Conservation (phyloP, 164 flowering plant species). For the Chloranthus sessilifolius region DNA sequence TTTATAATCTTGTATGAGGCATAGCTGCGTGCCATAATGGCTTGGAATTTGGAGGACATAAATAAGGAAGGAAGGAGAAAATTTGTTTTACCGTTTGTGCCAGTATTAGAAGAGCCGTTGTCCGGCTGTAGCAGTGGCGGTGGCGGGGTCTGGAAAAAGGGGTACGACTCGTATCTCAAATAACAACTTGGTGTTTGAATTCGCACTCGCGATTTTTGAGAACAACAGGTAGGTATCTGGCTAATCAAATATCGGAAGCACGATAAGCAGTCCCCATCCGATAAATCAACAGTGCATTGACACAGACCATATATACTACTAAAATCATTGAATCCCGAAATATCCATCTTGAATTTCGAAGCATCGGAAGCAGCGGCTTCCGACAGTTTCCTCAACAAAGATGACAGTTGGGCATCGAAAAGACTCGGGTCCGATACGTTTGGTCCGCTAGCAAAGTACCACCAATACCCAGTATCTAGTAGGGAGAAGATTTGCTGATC, state of each 20-base stretch:
- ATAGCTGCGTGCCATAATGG: too few species aligned
- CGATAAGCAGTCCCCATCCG: not conserved
- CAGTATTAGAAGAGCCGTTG: too few species aligned
- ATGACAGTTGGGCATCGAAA: not conserved
- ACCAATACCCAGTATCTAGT: not conserved
- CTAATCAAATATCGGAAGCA: not conserved
- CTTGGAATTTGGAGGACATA: too few species aligned
- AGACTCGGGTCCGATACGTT: not conserved
- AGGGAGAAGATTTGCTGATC: not conserved
- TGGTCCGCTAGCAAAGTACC: too few species aligned
- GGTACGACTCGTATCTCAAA: not conserved
- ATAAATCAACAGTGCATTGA: slow-evolving; percentile 5
- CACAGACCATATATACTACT: not conserved
- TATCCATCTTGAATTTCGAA: too few species aligned
- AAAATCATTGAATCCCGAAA: not conserved
- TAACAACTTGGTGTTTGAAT: not conserved
- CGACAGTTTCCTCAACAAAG: slow-evolving; percentile 5
- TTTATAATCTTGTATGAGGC: too few species aligned
- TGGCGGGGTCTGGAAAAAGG: too few species aligned
- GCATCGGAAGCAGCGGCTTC: not conserved
- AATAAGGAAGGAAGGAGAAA: too few species aligned
- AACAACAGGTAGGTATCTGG: not conserved
- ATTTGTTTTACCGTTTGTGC: too few species aligned
- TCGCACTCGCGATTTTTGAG: not conserved
- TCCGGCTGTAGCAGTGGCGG: too few species aligned